A percentile compares a stretch with the other conserved stretches of the same genome.
phyloP scores from a whole-genome alignment of 2,329 filamentous ascomycete genomes.

The Orbilia quercus region DNA sequence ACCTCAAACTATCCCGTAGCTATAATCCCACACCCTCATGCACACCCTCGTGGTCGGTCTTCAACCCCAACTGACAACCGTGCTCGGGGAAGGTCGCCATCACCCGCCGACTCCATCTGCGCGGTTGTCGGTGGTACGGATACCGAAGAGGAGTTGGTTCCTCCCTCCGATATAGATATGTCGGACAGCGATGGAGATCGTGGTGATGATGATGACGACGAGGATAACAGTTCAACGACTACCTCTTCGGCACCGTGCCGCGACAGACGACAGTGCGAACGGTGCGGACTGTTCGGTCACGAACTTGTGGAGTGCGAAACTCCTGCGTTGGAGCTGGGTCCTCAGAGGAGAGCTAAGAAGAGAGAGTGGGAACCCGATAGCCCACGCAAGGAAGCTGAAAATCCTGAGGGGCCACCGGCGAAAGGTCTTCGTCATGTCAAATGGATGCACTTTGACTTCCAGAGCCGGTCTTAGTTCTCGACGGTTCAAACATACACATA shows the following conservation, averaged over 20 bases:
- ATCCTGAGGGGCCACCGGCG: constrained; percentile 41
- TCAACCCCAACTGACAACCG: constrained; percentile 55
- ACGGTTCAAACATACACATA: constrained; percentile 9
- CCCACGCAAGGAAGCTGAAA: constrained; percentile 36
- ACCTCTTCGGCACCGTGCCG: constrained; percentile 53
- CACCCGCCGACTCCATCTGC: constrained; percentile 55
- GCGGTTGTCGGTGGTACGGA: constrained; percentile 56
- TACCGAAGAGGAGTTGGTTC: constrained; percentile 53
- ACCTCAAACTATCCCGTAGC: constrained; percentile 20
- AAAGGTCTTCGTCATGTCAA: constrained; percentile 56
- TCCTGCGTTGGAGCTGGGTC: constrained; percentile 34
- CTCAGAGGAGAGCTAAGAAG: constrained; percentile 37
- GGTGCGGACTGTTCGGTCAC: constrained; percentile 54
- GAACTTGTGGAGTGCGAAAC: constrained; percentile 53
- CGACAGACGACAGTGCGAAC: constrained; percentile 55
- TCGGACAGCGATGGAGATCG: constrained; percentile 28
- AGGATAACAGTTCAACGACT: constrained; percentile 52
- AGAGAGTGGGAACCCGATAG: constrained; percentile 51
- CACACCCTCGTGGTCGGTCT: constrained; percentile 48
- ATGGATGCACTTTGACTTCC: constrained; percentile 53
- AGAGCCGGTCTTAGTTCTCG: constrained; percentile 31
- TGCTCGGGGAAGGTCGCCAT: constrained; percentile 54
- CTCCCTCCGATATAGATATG: constrained; percentile 54
- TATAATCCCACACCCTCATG: constrained; percentile 30
- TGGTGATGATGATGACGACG: constrained; percentile 5